Evolutionary conservation across 106 monocot species (phyloP), one percentile per base, ranked within the genome.

Genomic region (Dioscorea alata): DNA sequence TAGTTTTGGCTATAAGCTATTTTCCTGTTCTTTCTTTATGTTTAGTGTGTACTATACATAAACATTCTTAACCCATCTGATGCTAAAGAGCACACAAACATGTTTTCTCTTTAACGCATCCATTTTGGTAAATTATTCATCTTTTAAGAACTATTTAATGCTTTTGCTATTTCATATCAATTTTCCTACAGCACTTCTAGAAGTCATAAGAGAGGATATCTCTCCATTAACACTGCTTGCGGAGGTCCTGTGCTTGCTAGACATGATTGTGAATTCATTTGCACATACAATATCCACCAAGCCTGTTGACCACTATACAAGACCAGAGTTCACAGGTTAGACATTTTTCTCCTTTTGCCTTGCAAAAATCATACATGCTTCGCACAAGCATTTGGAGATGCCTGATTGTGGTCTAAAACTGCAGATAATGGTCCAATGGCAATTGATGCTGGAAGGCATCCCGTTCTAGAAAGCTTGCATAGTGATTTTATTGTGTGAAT

Each of bases 251-350:
- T 90, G 92, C 73, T 85, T 92, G 61, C 68, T 99, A 63, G 97
- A 99, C 69, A 99, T 99, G 97, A 80, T 93, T 74, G 97, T 99
- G 50, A 99, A 99, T 78, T 99, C 97, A 53, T 99, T 99, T 90
- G 97, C 97, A 32, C 75, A 92, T 73, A 87, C 74, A 49, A 80
- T 99, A 81, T 99, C 97, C 32, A 87, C 92, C 33, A 93, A 90
- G 58, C 85, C 92, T 60, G 83, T 93, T 63, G 92, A 90, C 48
- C 78, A 79, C 42, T 99, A 92, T 79, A 85, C 77, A 35, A 89
- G 92, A 64, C 97, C 97, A 58, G 97, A 99, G 49, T 92, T 99
- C 71, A 99, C 97, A 49, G 87, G 97, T 99, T 71, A 9, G 4
- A 31, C 64, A 52, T 32, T 13, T n/a, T 20, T 53, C 32, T 15